Percentiles rank a stretch among this genome's conserved stretches.
phyloP scores from a whole-genome alignment of 2,329 filamentous ascomycete species.

The Xylariaceae sp. region DNA sequence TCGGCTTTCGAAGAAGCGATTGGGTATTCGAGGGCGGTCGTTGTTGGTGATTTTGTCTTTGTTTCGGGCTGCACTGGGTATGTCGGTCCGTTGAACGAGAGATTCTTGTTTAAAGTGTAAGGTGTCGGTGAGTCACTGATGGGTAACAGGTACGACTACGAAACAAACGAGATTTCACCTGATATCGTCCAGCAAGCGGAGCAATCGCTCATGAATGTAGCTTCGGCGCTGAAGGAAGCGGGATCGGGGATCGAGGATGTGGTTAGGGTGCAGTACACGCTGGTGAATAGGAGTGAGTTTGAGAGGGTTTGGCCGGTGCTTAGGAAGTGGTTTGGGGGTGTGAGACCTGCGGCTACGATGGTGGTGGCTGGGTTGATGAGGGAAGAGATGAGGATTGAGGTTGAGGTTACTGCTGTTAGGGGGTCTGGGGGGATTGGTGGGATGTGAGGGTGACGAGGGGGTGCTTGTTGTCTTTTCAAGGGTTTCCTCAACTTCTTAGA shows the following conservation, averaged over 20 bases:
- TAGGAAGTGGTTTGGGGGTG: conserved; percentile 15
- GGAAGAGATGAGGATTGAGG: conserved; percentile 18
- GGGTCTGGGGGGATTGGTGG: no score
- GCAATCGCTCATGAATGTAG: conserved; percentile 14
- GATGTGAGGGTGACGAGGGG: no score
- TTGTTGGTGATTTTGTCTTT: conserved; percentile 15
- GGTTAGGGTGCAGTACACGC: conserved; percentile 17
- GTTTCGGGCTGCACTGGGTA: conserved; percentile 19
- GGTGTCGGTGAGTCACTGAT: no score
- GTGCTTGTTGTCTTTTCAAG: no score
- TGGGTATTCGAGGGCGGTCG: conserved; percentile 16
- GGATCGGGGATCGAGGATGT: conserved; percentile 13
- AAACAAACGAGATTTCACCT: conserved; percentile 12
- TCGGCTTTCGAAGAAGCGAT: conserved; percentile 17
- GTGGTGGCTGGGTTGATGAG: conserved; percentile 13
- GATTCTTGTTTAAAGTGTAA: no score
- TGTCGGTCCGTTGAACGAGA: conserved; percentile 1
- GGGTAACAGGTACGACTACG: conserved; percentile 17
- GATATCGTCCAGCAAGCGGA: conserved; percentile 17
- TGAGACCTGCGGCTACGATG: conserved; percentile 17
- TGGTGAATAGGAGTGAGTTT: conserved; percentile 12
- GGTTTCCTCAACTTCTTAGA: no score
- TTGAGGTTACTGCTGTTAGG: conserved; percentile 17
- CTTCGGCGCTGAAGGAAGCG: conserved; percentile 10
- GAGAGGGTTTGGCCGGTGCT: conserved; percentile 12